Evolutionary conservation across 2,329 filamentous ascomycete genomes (phyloP).

Genomic region (Cytospora mali): DNA sequence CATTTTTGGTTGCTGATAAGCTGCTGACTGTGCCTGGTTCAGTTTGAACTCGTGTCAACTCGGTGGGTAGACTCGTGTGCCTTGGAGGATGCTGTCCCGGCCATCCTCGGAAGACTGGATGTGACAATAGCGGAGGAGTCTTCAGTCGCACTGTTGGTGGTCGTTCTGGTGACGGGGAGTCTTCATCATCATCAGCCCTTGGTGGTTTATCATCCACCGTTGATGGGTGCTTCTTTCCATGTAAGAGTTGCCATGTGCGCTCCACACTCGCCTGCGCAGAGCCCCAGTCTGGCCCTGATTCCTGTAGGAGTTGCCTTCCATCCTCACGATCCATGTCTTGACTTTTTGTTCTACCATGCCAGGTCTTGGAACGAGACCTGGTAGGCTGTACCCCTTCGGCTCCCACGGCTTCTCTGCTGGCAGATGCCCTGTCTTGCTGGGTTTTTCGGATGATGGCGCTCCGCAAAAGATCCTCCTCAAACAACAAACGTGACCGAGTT

Average conservation of each 20-base stretch:
- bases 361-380: slow-evolving; percentile 18
- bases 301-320: not conserved
- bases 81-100: not conserved
- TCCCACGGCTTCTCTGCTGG: not conserved
- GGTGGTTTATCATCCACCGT: not conserved
- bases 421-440: slow-evolving; percentile 31
- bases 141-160: slow-evolving; percentile 19
- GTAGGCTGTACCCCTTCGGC: not conserved
- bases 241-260: slow-evolving; percentile 16
- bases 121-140: slow-evolving; percentile 25
- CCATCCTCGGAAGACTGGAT: slow-evolving; percentile 21
- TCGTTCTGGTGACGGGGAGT: not conserved
- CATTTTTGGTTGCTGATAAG: not conserved
- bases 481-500: slow-evolving; percentile 29
- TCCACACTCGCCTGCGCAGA: slow-evolving; percentile 21
- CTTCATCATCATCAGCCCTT: slow-evolving; percentile 1
- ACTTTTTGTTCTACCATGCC: slow-evolving; percentile 4
- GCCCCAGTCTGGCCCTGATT: slow-evolving; percentile 11
- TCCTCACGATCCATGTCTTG: not conserved
- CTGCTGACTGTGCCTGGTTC: not conserved
- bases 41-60: slow-evolving; percentile 10
- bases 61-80: slow-evolving; percentile 22
- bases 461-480: slow-evolving; percentile 32
- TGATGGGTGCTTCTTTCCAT: slow-evolving; percentile 12
- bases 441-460: slow-evolving; percentile 31